Evolutionary conservation across 805 yeast genomes (phyloP).

Genomic region (Maudiozyma barnettii): DNA sequence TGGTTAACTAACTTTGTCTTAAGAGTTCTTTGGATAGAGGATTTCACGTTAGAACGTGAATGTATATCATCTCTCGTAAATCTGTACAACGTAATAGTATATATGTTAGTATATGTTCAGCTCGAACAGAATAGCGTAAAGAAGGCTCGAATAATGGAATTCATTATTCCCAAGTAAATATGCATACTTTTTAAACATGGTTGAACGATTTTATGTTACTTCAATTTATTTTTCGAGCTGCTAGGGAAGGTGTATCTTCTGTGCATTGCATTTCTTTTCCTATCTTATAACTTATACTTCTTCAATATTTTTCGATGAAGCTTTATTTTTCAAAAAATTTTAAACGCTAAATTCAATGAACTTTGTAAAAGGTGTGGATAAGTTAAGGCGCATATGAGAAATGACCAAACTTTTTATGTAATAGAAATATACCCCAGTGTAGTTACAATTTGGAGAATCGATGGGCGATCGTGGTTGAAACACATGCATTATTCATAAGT

Average conservation of each 20-base stretch:
- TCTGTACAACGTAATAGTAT: slow-evolving; percentile 20
- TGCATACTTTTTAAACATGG: slow-evolving; percentile 6
- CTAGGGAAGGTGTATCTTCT: too few relatives aligned
- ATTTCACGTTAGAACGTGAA: slow-evolving; percentile 82
- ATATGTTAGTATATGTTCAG: background rate
- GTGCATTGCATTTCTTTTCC: too few relatives aligned
- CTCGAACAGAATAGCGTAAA: background rate
- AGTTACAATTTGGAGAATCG: too few relatives aligned
- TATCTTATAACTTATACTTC: too few relatives aligned
- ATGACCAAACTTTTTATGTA: too few relatives aligned
- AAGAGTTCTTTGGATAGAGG: slow-evolving; percentile 88
- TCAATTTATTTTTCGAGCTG: too few relatives aligned
- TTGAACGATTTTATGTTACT: background rate
- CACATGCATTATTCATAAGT: too few relatives aligned
- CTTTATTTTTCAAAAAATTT: background rate
- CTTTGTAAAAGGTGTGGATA: background rate
- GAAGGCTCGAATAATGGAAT: background rate
- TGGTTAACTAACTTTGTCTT: slow-evolving; percentile 63
- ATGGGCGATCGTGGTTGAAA: too few relatives aligned
- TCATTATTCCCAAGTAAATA: background rate
- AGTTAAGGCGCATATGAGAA: too few relatives aligned
- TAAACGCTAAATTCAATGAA: too few relatives aligned
- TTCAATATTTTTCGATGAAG: too few relatives aligned
- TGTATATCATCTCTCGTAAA: slow-evolving; percentile 82
- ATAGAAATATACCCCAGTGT: too few relatives aligned